A percentile compares a stretch with the other conserved stretches of the same genome.
Conservation (phyloP, 805 yeast genomes). For the Blastobotrys attinorum region DNA sequence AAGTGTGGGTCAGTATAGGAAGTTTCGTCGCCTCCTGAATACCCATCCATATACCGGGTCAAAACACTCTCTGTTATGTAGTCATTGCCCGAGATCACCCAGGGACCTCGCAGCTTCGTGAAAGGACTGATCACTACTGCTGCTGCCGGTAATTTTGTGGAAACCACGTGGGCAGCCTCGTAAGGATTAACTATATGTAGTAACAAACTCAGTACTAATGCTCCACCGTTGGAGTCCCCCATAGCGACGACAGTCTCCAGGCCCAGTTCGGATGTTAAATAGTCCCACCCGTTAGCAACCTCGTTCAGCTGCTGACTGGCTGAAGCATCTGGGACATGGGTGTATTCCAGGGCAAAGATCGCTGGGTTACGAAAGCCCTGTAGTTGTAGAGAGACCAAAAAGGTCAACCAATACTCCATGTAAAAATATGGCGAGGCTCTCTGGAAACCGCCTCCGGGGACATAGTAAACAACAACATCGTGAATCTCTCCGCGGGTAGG, state of each 20-base stretch:
- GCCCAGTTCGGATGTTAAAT: conserved; percentile 20
- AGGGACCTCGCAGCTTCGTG: conserved; percentile 14
- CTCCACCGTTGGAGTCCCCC: conserved; percentile 47
- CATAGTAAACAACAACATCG: conserved; percentile 38
- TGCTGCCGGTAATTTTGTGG: conserved; percentile 24
- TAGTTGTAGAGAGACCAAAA: conserved; percentile 35
- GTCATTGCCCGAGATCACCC: conserved; percentile 12
- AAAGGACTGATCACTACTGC: conserved; percentile 31
- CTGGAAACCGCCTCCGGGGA: conserved; percentile 36
- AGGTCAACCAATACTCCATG: conserved; percentile 37
- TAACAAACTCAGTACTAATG: conserved; percentile 32
- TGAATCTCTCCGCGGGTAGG: conserved; percentile 23
- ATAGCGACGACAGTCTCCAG: conserved; percentile 28
- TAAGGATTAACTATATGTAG: conserved; percentile 33
- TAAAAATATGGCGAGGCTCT: conserved; percentile 34
- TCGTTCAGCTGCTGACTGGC: conserved; percentile 26
- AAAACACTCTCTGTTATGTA: conserved; percentile 14
- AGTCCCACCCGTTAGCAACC: conserved; percentile 29
- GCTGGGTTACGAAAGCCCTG: conserved; percentile 46
- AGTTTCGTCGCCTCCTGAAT: conserved; percentile 11
- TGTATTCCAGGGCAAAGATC: conserved; percentile 33
- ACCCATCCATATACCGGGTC: conserved; percentile 7
- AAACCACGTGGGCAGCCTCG: conserved; percentile 11
- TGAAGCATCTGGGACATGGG: conserved; percentile 11
- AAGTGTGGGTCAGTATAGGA: conserved; percentile 22